A percentile compares a stretch with the other conserved stretches of the same genome.
phyloP scores from a whole-genome alignment of 2,329 filamentous ascomycete genomes.

The Exutisphaerella laricina region DNA sequence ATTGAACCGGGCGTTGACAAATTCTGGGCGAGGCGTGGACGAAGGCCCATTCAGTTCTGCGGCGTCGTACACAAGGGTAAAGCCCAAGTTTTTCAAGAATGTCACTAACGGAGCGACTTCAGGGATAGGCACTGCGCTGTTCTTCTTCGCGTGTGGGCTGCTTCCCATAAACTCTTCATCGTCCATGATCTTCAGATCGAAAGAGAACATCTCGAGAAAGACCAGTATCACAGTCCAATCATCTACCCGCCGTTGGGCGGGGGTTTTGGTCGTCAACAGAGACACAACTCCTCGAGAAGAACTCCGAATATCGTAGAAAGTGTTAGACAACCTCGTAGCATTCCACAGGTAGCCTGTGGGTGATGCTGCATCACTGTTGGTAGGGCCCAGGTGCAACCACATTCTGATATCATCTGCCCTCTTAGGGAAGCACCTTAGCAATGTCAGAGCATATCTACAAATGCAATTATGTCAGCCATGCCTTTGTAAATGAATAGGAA shows the following conservation, averaged over 20 bases:
- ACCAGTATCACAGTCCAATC: conserved; percentile 88
- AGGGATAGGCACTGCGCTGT: conserved; percentile 62
- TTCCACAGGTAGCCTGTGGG: conserved; percentile 84
- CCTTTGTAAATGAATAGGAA: too few species aligned
- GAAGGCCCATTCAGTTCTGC: conserved; percentile 45
- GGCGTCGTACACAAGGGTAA: conserved; percentile 80
- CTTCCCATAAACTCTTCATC: conserved; percentile 76
- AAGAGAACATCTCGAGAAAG: conserved; percentile 91
- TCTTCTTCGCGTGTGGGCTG: conserved; percentile 35
- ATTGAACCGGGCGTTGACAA: too few species aligned
- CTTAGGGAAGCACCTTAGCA: conserved; percentile 77
- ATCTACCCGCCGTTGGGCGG: conserved; percentile 38
- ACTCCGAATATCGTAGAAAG: conserved; percentile 53
- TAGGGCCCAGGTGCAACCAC: conserved; percentile 73
- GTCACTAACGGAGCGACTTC: conserved; percentile 70
- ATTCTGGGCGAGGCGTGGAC: too few species aligned
- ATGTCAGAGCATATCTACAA: conserved; percentile 81
- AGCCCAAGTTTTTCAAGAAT: conserved; percentile 87
- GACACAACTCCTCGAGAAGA: conserved; percentile 55
- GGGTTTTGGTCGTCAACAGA: conserved; percentile 43
- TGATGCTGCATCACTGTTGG: conserved; percentile 43
- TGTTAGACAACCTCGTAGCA: conserved; percentile 51
- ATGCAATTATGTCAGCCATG: too few species aligned
- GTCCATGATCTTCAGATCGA: conserved; percentile 86
- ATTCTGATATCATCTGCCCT: conserved; percentile 86